These are phyloP conservation scores for Erysimum cheiranthoides DNA, from an alignment of 345 rosid species.

Conservation along the genomic window DNA sequence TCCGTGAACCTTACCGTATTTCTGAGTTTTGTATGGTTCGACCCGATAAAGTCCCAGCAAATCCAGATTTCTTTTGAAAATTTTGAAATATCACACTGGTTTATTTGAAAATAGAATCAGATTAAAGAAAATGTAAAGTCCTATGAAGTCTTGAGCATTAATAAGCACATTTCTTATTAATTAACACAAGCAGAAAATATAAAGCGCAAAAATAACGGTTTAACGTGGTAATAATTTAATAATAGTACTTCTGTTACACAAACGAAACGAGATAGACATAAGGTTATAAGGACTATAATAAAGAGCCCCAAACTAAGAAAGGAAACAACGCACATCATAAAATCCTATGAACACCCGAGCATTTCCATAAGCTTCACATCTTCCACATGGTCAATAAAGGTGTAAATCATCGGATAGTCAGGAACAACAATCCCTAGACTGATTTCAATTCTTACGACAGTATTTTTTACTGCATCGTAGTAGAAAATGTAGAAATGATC, in stretches of 20 bases:
- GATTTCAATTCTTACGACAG: not conserved
- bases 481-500: not conserved
- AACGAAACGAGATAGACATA: not conserved
- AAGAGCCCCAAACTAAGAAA: not conserved
- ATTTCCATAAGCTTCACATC: not conserved
- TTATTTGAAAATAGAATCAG: not conserved
- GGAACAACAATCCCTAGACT: not conserved
- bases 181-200: no score
- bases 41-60: not conserved
- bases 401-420: not conserved
- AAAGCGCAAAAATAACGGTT: no score
- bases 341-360: not conserved
- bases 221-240: no score
- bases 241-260: no score
- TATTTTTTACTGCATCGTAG: not conserved
- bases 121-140: not conserved
- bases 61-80: not conserved
- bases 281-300: not conserved
- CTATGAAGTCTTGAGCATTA: no score
- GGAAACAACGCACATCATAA: not conserved
- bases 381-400: not conserved
- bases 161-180: no score
- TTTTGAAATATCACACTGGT: not conserved
- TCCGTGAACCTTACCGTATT: not conserved
- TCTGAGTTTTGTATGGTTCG: slow-evolving; percentile 9